Percentiles rank a stretch among this genome's conserved stretches.
These are phyloP conservation scores for Eutypella sp. DNA, from an alignment of 2,329 filamentous ascomycete species.

Conservation along the genomic window DNA sequence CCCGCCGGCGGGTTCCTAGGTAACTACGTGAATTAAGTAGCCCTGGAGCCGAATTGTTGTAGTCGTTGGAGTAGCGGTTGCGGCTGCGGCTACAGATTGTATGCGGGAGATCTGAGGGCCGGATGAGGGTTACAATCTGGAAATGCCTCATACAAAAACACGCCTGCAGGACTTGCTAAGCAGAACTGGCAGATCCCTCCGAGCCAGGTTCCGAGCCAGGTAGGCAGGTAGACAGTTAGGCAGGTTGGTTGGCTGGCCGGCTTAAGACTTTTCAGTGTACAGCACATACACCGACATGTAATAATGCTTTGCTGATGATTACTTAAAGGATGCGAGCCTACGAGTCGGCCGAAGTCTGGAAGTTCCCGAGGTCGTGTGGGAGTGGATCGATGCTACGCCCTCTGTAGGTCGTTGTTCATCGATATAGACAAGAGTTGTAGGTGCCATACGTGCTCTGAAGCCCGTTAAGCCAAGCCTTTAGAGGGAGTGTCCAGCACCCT, in stretches of 20 bases:
- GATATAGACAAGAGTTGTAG: too few relatives aligned
- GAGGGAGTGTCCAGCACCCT: too few relatives aligned
- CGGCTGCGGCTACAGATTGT: slow-evolving; percentile 1
- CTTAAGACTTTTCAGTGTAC: too few relatives aligned
- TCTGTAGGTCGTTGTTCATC: too few relatives aligned
- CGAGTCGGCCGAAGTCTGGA: too few relatives aligned
- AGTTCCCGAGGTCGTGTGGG: too few relatives aligned
- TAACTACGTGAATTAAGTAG: too few relatives aligned
- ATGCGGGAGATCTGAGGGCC: slow-evolving; percentile 1
- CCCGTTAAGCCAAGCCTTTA: too few relatives aligned
- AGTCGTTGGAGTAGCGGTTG: slow-evolving; percentile 1
- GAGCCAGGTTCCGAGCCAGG: not conserved
- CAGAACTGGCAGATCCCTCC: not conserved
- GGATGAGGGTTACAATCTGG: slow-evolving; percentile 8
- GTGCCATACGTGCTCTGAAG: too few relatives aligned
- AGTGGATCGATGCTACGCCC: too few relatives aligned
- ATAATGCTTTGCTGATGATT: not conserved
- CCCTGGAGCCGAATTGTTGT: not conserved
- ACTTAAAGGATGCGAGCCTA: too few relatives aligned
- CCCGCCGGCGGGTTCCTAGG: not conserved
- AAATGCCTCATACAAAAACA: slow-evolving; percentile 17
- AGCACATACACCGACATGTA: not conserved
- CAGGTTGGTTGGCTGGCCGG: too few relatives aligned
- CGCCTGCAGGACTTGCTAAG: slow-evolving; percentile 2
- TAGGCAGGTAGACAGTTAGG: not conserved